Percentiles rank a stretch among this genome's conserved stretches.
Conservation (phyloP, 1,284 basidiomycete genomes). For the Cystobasidium slooffiae region DNA sequence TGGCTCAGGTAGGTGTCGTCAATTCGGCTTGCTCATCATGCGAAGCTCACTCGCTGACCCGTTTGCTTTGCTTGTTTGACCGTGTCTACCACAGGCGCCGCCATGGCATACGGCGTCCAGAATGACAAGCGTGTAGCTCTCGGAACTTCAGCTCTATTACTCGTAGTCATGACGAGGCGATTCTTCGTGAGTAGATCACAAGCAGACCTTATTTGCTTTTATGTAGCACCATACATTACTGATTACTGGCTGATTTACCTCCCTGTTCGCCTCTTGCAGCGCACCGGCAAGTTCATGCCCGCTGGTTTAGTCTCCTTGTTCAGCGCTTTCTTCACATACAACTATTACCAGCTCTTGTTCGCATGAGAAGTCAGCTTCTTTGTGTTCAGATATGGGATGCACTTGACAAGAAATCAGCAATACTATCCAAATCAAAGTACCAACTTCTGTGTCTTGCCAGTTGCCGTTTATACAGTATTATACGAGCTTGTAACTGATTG, state of each 20-base stretch:
- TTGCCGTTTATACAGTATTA: too few species aligned
- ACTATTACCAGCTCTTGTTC: slow-evolving; percentile 36
- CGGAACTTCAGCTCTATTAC: slow-evolving; percentile 32
- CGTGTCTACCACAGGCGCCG: slow-evolving; percentile 1
- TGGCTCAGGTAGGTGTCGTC: slow-evolving; percentile 23
- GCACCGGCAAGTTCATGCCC: slow-evolving; percentile 42
- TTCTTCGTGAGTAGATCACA: slow-evolving; percentile 17
- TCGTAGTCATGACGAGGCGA: slow-evolving; percentile 34
- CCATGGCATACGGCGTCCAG: slow-evolving; percentile 42
- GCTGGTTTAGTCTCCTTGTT: slow-evolving; percentile 31
- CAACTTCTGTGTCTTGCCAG: background rate
- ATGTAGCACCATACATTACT: background rate
- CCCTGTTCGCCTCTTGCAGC: background rate
- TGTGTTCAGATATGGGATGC: background rate
- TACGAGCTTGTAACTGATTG: too few species aligned
- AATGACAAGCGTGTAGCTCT: slow-evolving; percentile 38
- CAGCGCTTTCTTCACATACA: slow-evolving; percentile 33
- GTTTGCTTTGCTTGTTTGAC: background rate
- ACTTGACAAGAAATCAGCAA: background rate
- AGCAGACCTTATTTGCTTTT: background rate
- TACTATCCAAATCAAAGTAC: background rate
- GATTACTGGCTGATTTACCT: background rate
- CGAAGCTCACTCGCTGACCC: background rate
- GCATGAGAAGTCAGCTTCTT: background rate
- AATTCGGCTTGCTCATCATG: background rate